Evolutionary conservation across 208 protist species (phyloP), one percentile per base, ranked within the genome.

Genomic region (Acanthamoeba culbertsoni): DNA sequence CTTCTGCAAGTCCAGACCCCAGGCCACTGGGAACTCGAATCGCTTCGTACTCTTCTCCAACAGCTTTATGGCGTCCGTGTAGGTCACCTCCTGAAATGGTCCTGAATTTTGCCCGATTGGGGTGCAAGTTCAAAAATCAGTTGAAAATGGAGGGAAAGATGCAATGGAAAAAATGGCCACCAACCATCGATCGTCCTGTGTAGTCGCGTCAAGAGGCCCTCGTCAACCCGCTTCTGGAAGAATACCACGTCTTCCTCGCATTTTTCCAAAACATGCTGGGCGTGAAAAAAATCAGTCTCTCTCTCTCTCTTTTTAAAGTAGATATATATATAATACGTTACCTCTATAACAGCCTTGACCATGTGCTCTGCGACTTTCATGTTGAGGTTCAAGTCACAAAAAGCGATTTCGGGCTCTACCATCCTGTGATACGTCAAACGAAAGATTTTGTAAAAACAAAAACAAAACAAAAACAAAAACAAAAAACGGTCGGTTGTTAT

Each of bases 371-470:
- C 94, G 28, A 96, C 91, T 12, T 94, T 79, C 40, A 97, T 93
- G 43, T 93, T 75, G 63, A 95, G 96, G 8, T 26, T 26, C 0
- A 97, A 48, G 55, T 96, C 94, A 43, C 86, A 77, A 48, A 98
- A 98, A 6, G 96, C 94, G n/a, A 98, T 96, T 93, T 98, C 97
- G 14, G 97, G 96, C 88, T 98, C 97, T 18, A 98, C 79, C 97
- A 98, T 98, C 79, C 79, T 89, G 53, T 31, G 26, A 14, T 42
- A 37, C 28, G 48, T 33, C 0, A 82, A 0, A 4, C 23, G 12
- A 31, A 7, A 53, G 3, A 82, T 42, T 51, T 51, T 46, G 28
- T 33, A 0, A 43, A 53, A 45, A 53, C 23, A 28, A 63, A 28
- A 63, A 63, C 8, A 1, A 63, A 63, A 63, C 1, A 28, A 1